Evolutionary conservation across 345 rosid species (phyloP).

Genomic region (Gossypium herbaceum): DNA sequence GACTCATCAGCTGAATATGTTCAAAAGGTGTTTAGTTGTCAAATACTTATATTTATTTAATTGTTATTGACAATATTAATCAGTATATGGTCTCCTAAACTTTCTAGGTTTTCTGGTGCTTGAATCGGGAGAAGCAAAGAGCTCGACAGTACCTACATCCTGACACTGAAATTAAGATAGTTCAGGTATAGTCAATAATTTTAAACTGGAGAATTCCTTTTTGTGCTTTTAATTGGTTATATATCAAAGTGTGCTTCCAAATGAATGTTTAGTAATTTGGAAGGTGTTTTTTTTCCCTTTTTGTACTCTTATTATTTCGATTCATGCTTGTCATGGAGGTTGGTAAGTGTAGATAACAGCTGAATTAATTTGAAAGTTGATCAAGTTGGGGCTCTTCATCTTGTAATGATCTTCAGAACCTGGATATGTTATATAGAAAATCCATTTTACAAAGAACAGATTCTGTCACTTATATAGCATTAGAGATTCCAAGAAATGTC

Average conservation of each 20-base stretch:
- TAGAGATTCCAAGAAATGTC: not conserved
- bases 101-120: slow-evolving; percentile 29
- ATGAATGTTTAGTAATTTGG: not conserved
- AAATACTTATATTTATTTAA: not conserved
- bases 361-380: slow-evolving; percentile 1
- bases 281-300: not conserved
- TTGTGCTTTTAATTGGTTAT: not conserved
- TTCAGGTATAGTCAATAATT: slow-evolving; percentile 17
- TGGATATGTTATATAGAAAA: not conserved
- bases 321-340: not conserved
- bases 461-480: not conserved
- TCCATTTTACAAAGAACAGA: not conserved
- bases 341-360: not conserved
- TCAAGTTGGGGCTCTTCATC: not conserved
- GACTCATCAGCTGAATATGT: slow-evolving; percentile 22
- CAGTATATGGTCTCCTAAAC: not conserved
- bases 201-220: not conserved
- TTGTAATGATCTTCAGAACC: not conserved
- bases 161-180: slow-evolving; percentile 15
- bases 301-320: not conserved
- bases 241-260: slow-evolving; percentile 1
- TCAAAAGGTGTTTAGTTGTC: slow-evolving; percentile 18
- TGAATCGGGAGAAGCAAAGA: slow-evolving; percentile 25
- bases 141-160: slow-evolving; percentile 17
- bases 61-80: not conserved